Evolutionary conservation across 306 rosid genomes (phyloP).

Genomic region (Rosa lucieae): DNA sequence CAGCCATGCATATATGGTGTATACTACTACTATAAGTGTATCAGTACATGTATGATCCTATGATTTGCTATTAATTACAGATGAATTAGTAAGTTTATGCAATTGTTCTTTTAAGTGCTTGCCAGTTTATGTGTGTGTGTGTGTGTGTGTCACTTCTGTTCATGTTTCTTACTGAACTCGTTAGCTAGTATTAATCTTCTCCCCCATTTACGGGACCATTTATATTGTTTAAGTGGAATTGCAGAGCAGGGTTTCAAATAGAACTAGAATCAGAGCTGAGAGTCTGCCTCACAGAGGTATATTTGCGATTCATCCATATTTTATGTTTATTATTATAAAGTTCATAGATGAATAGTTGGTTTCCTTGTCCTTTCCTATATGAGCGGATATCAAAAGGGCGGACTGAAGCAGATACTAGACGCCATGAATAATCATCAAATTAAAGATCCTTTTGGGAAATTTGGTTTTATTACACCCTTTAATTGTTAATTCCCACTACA

Average conservation of each 20-base stretch:
- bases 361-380: neutral
- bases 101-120: no score
- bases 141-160: no score
- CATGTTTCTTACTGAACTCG: no score
- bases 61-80: neutral
- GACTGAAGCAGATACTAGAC: neutral
- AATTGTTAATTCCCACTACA: neutral
- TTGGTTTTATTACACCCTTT: neutral
- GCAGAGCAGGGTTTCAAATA: neutral
- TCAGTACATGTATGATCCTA: neutral
- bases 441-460: neutral
- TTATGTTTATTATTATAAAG: neutral
- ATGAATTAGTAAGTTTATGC: no score
- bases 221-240: neutral
- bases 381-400: neutral
- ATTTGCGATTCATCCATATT: neutral
- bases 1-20: neutral
- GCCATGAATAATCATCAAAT: neutral
- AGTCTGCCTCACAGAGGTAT: neutral
- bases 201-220: neutral
- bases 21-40: neutral
- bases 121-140: no score
- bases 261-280: neutral
- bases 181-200: neutral
- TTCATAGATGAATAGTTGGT: neutral